phyloP scores from a whole-genome alignment of 2,329 filamentous ascomycete genomes.

The Madurella mycetomatis region DNA sequence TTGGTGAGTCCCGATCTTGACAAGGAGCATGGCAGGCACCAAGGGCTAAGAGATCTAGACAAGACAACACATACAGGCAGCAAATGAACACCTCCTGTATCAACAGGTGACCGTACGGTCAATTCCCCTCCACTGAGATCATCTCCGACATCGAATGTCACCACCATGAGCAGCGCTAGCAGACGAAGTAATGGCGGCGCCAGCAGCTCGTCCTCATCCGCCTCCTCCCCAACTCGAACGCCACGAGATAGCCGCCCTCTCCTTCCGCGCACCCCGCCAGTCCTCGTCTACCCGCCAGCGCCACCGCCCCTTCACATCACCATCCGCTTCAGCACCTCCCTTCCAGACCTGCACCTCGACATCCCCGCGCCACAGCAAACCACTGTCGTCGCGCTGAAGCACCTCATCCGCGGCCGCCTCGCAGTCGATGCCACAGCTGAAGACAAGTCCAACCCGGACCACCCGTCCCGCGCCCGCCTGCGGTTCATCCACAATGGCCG shows the following conservation, averaged over 20 bases:
- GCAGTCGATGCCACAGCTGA: slow-evolving; percentile 32
- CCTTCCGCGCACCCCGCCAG: slow-evolving; percentile 14
- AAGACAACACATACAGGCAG: no score
- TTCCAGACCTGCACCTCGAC: slow-evolving; percentile 77
- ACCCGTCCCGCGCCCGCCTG: slow-evolving; percentile 52
- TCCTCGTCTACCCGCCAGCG: slow-evolving; percentile 12
- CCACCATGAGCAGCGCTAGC: slow-evolving; percentile 13
- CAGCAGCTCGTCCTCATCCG: slow-evolving; percentile 12
- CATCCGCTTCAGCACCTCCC: slow-evolving; percentile 82
- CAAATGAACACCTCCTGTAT: no score
- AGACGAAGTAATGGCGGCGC: slow-evolving; percentile 9
- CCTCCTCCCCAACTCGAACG: slow-evolving; percentile 9
- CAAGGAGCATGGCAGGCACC: no score
- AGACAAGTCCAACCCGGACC: neutral
- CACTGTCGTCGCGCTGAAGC: slow-evolving; percentile 74
- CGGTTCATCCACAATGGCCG: slow-evolving; percentile 88
- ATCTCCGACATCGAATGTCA: neutral
- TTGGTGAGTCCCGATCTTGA: no score
- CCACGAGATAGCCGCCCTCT: slow-evolving; percentile 6
- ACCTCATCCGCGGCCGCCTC: slow-evolving; percentile 71
- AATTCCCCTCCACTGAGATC: neutral
- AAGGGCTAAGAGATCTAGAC: no score
- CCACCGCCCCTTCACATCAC: slow-evolving; percentile 64
- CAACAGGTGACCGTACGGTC: no score
- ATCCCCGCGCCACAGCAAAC: slow-evolving; percentile 64